Evolutionary conservation across 192 early-diverging fungal species (phyloP).

Genomic region (Coemansia asiatica): DNA sequence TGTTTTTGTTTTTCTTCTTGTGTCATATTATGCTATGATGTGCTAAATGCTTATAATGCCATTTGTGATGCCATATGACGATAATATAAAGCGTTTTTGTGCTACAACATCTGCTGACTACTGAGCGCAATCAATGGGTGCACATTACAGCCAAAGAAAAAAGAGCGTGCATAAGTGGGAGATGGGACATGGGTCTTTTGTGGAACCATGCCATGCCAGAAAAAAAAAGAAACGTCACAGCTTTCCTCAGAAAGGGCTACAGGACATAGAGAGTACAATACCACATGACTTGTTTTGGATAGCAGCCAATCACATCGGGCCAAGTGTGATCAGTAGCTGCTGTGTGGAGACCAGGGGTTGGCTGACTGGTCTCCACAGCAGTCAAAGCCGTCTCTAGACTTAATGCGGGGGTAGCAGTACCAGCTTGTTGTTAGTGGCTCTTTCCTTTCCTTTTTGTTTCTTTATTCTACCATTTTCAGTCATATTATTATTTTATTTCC

Average conservation of each 20-base stretch:
- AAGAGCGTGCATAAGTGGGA: not conserved
- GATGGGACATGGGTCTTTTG: not conserved
- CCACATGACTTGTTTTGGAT: slow-evolving; percentile 11
- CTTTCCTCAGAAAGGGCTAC: not conserved
- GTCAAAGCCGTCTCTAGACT: not conserved
- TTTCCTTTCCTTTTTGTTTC: not conserved
- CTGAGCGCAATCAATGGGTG: too few relatives aligned
- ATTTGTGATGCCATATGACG: too few relatives aligned
- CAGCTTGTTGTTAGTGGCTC: not conserved
- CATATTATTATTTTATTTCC: not conserved
- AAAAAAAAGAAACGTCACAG: not conserved
- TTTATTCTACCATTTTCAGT: not conserved
- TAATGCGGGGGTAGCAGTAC: not conserved
- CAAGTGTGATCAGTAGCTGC: slow-evolving; percentile 21
- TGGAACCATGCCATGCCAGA: not conserved
- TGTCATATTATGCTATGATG: too few relatives aligned
- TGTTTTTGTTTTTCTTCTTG: too few relatives aligned
- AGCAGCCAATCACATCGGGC: slow-evolving; percentile 31
- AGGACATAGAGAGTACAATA: not conserved
- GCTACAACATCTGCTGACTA: too few relatives aligned
- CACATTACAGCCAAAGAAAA: not conserved
- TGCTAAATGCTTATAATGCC: too few relatives aligned
- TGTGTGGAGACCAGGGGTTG: slow-evolving; percentile 10
- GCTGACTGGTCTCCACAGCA: not conserved
- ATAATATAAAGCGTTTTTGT: too few relatives aligned